Percentiles rank a stretch among this genome's conserved stretches.
Conservation (phyloP, 2,329 filamentous ascomycete species). For the Cyclaneusma minus region DNA sequence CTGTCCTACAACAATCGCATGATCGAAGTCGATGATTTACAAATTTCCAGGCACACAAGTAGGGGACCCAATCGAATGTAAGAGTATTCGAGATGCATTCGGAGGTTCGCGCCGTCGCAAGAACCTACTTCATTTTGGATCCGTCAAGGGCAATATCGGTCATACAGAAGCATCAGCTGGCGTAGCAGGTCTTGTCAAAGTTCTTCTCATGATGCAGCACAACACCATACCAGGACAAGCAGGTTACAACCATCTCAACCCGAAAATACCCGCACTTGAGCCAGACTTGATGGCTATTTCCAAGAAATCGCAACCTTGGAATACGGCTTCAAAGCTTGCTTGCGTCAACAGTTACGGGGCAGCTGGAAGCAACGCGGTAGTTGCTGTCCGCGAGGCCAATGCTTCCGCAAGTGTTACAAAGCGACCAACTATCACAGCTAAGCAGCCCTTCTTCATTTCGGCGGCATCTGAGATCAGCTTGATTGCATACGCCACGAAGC, state of each 20-base stretch:
- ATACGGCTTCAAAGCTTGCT: slow-evolving; percentile 10
- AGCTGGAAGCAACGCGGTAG: slow-evolving; percentile 19
- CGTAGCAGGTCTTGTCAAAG: slow-evolving; percentile 7
- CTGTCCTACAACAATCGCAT: too few relatives aligned
- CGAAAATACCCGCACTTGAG: slow-evolving; percentile 13
- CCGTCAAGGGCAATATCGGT: slow-evolving; percentile 27
- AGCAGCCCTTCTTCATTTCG: slow-evolving; percentile 1
- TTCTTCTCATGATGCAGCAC: slow-evolving; percentile 16
- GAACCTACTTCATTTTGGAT: slow-evolving; percentile 22
- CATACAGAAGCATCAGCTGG: slow-evolving; percentile 25
- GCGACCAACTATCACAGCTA: slow-evolving; percentile 2
- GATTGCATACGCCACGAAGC: background rate
- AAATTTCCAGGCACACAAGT: too few relatives aligned
- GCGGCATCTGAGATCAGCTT: background rate
- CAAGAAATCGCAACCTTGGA: slow-evolving; percentile 13
- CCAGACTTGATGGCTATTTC: slow-evolving; percentile 9
- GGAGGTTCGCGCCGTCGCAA: slow-evolving; percentile 14
- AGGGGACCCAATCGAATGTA: slow-evolving; percentile 16
- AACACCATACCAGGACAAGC: slow-evolving; percentile 13
- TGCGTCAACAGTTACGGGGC: slow-evolving; percentile 23
- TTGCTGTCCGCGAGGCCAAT: slow-evolving; percentile 13
- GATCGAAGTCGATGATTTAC: too few relatives aligned
- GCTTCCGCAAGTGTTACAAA: too few relatives aligned
- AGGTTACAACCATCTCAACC: slow-evolving; percentile 19
- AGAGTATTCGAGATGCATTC: slow-evolving; percentile 10